Base-by-base conservation (phyloP, 352 stramenopile genomes). In the Salisapilia sapeloensis region DNA sequence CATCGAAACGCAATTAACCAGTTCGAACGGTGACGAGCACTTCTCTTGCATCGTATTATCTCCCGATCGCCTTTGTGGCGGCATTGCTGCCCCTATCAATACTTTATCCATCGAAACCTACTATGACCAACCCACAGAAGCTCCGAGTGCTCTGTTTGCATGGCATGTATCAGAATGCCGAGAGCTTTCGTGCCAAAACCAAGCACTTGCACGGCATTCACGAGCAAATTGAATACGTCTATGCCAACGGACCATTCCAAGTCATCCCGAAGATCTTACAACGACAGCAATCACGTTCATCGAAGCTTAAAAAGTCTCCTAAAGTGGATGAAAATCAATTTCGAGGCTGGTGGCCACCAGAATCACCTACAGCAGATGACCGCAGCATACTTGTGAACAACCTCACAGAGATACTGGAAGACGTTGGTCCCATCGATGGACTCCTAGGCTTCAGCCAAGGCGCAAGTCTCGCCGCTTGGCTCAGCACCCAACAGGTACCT, bases 361-460 rank as follows among this genome's bases (percentile, higher is more conserved):
- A 40, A 2, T 50, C 56, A 1, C 34, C 55, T 6, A 46, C 44
- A 24, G 52, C 64, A 13, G 44, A 53, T 12, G 69, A 82, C 32
- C 53, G 65, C 15, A 47, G 58, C 13, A 46, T 75, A 14, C 48
- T 84, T 16, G 24, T 89, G 36, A 25, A 36, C 6, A 82, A 76
- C 33, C 26, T 89, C 34, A 60, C 60, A 12, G 43, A 50, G 15
- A 66, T 78, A 26, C 44, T 89, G 18, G 35, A 50, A 3, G 53
- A 71, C 31, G 29, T 81, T 2, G 69, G 70, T 29, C 48, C 72
- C 1, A 48, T 86, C 12, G 74, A 90, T 33, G 71, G 60, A 21
- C 67, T 90, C 4, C 38, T 90, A n/a, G 74, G 74, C 3, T 90
- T 90, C 41, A 86, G 70, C 2, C 74, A 90, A 43, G 74, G 74